Evolutionary conservation across 495 filamentous ascomycete species (phyloP), one percentile per base, ranked within the genome.

Genomic region (Penicillium argentinense): DNA sequence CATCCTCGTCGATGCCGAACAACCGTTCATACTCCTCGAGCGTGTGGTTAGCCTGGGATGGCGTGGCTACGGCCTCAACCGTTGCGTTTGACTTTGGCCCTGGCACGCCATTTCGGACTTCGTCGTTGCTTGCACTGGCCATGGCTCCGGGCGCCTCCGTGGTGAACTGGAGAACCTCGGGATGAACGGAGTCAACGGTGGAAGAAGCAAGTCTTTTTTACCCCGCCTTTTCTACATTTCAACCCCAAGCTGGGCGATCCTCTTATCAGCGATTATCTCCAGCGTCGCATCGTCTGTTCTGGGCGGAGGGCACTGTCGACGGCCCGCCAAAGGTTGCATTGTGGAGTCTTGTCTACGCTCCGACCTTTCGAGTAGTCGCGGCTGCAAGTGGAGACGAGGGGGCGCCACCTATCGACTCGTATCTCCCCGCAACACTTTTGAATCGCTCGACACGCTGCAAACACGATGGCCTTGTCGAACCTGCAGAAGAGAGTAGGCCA

Each of bases 1-100:
- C 54, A 37, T 71, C 68, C 43, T 68, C 68, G 34, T 67, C 63
- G 11, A 64, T 60, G 12, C 63, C 60, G 23, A 75, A 75, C 0
- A 77, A 53, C 17, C 54, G 66, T 25, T 74, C 67, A 42, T 69
- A 66, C 39, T 68, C 66, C 25, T 54, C 53, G 4, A 69, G 32
- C 1, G 47, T 57, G 3, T 53, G 23, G 13, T 18, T 45, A n/a
- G 47, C 33, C 24, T 53, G 53, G 5, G 47, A 34, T 49, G 29
- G 6, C 6, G 41, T 39, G 5, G 38, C 27, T 16, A 37, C 36
- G 21, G 49, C 49, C 14, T 47, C 29, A 9, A 46, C 43, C 12
- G 45, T 36, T 6, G 29, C 29, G 13, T 29, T 39, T 24, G 49
- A 6, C 26, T 60, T 54, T 13, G 26, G 12, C 14, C 17, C 27